Evolutionary conservation across 768 basidiomycete species (phyloP).

Genomic region (Amanita molliuscula): DNA sequence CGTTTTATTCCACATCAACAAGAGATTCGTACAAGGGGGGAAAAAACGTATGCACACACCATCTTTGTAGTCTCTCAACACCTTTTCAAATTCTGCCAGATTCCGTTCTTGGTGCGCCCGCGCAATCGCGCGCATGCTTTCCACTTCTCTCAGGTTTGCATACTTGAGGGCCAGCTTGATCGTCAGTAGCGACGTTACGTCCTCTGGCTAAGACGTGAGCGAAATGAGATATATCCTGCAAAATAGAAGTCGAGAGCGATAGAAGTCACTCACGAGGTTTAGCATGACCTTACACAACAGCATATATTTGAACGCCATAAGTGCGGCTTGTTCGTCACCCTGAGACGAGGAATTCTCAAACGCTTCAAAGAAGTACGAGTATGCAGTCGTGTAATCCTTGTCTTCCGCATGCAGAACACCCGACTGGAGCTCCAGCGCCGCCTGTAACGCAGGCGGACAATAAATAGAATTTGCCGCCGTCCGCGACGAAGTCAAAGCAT

Average conservation of each 20-base stretch:
- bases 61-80: slow-evolving; percentile 75
- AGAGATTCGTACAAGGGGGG: background rate
- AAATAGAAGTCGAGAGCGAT: background rate
- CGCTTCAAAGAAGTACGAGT: slow-evolving; percentile 95
- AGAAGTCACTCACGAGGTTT: slow-evolving; percentile 57
- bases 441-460: slow-evolving; percentile 42
- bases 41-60: slow-evolving; percentile 29
- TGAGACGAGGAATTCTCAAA: slow-evolving; percentile 83
- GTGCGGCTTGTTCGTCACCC: slow-evolving; percentile 57
- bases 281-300: slow-evolving; percentile 97
- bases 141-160: slow-evolving; percentile 79
- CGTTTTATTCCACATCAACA: background rate
- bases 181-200: slow-evolving; percentile 77
- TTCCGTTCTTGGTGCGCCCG: slow-evolving; percentile 89
- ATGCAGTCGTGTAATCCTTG: slow-evolving; percentile 94
- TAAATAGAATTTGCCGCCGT: slow-evolving; percentile 96
- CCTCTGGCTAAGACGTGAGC: slow-evolving; percentile 63
- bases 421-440: slow-evolving; percentile 41
- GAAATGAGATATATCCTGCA: background rate
- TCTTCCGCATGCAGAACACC: slow-evolving; percentile 92
- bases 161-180: slow-evolving; percentile 87
- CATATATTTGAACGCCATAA: slow-evolving; percentile 95
- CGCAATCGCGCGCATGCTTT: slow-evolving; percentile 93
- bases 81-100: slow-evolving; percentile 81
- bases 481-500: slow-evolving; percentile 77